Evolutionary conservation across 2,329 filamentous ascomycete species (phyloP).

Genomic region (Aspergillus calidoustus): DNA sequence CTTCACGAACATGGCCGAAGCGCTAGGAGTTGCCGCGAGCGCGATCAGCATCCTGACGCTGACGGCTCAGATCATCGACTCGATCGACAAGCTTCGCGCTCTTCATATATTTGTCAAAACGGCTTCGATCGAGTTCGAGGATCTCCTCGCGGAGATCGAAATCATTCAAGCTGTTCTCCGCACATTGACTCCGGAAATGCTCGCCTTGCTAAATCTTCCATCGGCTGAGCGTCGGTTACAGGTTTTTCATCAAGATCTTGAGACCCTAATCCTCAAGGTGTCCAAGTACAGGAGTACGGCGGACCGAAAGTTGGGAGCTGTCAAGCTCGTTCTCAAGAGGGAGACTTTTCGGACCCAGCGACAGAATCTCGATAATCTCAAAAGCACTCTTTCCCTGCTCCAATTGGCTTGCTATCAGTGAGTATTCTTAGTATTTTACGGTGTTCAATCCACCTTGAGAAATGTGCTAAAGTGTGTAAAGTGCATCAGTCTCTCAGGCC

Average conservation of each 20-base stretch:
- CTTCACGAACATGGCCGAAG: background rate
- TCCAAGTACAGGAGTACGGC: background rate
- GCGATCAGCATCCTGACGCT: background rate
- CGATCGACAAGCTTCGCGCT: background rate
- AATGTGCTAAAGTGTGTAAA: background rate
- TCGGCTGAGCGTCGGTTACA: background rate
- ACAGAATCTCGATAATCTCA: background rate
- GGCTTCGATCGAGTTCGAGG: background rate
- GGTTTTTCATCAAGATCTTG: background rate
- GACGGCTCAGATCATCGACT: background rate
- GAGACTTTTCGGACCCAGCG: background rate
- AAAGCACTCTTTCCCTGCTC: background rate
- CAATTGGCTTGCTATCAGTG: background rate
- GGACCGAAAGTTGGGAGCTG: background rate
- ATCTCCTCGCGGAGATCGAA: background rate
- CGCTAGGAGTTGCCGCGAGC: background rate
- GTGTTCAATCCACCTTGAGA: no score
- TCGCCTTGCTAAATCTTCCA: background rate
- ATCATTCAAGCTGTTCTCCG: background rate
- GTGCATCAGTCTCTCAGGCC: background rate
- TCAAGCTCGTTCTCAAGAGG: background rate
- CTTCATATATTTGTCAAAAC: background rate
- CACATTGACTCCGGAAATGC: background rate
- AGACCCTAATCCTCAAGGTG: background rate
- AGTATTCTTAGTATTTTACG: background rate